Evolutionary conservation across 331 rosid species (phyloP), one percentile per base, ranked within the genome.

Genomic region (Prunus yedoensis): DNA sequence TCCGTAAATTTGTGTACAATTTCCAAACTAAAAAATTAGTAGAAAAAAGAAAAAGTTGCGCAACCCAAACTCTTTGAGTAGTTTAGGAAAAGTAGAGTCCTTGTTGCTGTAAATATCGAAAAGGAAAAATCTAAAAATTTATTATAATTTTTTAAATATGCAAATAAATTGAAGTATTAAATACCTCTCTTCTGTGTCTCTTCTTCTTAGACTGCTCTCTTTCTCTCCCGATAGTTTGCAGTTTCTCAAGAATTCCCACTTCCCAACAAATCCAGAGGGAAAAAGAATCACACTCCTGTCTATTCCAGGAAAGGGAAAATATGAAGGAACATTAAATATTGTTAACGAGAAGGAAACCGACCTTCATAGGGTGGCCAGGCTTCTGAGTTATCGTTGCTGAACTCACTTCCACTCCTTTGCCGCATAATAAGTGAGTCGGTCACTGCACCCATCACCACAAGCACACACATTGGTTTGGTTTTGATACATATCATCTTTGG

Each of bases 181-280:
- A 70, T 30, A 53, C 72, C 50, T 20, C 51, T 14, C 47, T 14
- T 67, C 54, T 75, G 57, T 46, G 12, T n/a, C 62, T 41, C 68
- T 79, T 38, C 54, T 51, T 64, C 74, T 52, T 50, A 70, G 63
- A 69, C 74, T 21, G 73, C 43, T 78, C 86, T 43, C 56, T 35
- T 8, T 79, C 27, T 7, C 45, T 73, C 79, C 41, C 43, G 21
- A 50, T 27, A 46, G 28, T 78, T 62, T 71, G 83, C 82, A 81
- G 88, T 81, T 83, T 89, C 87, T 86, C 83, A 74, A 68, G 87
- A 85, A 85, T 78, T 82, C 79, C 74, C 86, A 67, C 71, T 59
- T 83, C 88, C 83, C 82, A 53, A 77, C 82, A 78, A 64, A 62
- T 66, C 78, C 70, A 45, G 58, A 32, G 23, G 18, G 10, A 3